Evolutionary conservation across 139 green algal species (phyloP).

Genomic region (Nannochloris sp.): DNA sequence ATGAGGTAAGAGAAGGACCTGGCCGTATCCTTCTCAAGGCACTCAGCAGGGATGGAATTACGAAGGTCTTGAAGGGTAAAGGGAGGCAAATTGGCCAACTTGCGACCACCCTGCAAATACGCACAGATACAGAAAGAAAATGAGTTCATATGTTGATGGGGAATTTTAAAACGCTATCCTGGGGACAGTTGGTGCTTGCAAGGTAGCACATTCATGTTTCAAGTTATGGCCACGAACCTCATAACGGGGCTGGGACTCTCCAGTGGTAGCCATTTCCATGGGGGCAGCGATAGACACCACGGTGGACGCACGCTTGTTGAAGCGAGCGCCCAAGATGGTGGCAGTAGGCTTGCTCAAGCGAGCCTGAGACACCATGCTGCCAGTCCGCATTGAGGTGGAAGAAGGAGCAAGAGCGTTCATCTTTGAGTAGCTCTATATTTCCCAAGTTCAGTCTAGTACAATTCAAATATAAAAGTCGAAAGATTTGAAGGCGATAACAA

Average conservation of each 20-base stretch:
- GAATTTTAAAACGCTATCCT: no score
- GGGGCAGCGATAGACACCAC: neutral
- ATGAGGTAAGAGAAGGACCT: constrained; percentile 66
- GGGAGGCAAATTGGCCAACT: constrained; percentile 59
- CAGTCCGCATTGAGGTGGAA: neutral
- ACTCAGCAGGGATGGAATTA: constrained; percentile 71
- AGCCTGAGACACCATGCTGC: neutral
- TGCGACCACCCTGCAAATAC: constrained; percentile 20
- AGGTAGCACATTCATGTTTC: no score
- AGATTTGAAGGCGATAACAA: no score
- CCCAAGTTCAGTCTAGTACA: no score
- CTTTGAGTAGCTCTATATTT: no score
- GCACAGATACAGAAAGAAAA: neutral
- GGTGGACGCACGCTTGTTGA: neutral
- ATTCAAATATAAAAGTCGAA: no score
- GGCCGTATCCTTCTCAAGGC: constrained; percentile 70
- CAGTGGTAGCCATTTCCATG: neutral
- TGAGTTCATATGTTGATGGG: no score
- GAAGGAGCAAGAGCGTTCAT: no score
- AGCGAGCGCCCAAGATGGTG: neutral
- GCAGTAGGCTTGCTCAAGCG: neutral
- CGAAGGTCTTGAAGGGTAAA: constrained; percentile 78
- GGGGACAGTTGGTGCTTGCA: no score
- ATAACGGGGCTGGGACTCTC: neutral
- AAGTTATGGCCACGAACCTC: constrained; percentile 5